These are phyloP conservation scores for Diplodia intermedia DNA, from an alignment of 2,329 filamentous ascomycete species.

Conservation along the genomic window DNA sequence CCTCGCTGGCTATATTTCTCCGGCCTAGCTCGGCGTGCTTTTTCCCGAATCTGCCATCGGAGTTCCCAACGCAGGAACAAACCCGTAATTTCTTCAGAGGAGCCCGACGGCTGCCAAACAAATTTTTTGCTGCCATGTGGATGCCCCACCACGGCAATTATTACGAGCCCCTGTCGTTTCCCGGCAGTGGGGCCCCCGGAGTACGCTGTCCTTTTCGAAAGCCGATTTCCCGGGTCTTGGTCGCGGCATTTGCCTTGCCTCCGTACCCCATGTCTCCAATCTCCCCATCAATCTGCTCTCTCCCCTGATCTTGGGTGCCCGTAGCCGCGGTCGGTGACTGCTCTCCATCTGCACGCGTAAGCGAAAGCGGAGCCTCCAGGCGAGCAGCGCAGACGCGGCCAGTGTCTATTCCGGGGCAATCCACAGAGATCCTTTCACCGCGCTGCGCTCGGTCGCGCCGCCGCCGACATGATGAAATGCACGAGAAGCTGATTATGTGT, in stretches of 20 bases:
- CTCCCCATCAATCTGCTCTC: neutral
- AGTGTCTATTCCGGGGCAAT: neutral
- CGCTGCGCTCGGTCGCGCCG: neutral
- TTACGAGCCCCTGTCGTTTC: neutral
- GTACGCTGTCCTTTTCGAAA: neutral
- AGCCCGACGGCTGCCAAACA: neutral
- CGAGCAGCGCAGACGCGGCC: neutral
- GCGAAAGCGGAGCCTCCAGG: constrained; percentile 20
- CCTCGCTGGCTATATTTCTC: constrained; percentile 1
- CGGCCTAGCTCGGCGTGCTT: constrained; percentile 16
- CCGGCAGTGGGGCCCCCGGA: neutral
- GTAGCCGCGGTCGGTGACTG: neutral
- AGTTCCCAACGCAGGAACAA: constrained; percentile 18
- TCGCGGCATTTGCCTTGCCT: constrained; percentile 15
- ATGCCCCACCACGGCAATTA: neutral
- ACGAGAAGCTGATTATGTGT: neutral
- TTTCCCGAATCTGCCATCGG: constrained; percentile 15
- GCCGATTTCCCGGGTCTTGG: constrained; percentile 20
- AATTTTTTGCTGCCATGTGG: constrained; percentile 20
- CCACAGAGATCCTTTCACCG: neutral
- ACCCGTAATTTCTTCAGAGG: constrained; percentile 1
- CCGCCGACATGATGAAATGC: neutral
- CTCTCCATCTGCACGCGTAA: neutral
- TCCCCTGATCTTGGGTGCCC: constrained; percentile 11
- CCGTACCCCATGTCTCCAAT: neutral